These are phyloP conservation scores for Fusarium luffae DNA, from an alignment of 2,329 filamentous ascomycete species.

Conservation along the genomic window DNA sequence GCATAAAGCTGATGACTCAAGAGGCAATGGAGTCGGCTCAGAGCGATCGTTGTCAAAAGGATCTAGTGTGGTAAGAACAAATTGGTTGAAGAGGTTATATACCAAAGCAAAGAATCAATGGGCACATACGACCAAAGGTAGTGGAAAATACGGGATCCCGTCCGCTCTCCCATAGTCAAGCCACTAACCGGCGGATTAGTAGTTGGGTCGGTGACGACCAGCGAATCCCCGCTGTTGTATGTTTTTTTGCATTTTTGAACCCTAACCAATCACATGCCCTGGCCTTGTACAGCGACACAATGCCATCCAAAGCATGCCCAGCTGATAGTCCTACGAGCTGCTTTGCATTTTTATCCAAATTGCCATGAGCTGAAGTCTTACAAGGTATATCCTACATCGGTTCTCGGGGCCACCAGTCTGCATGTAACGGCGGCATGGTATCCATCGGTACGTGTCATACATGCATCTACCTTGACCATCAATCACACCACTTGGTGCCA, in stretches of 20 bases:
- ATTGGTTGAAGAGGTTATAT: neutral
- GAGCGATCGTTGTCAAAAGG: neutral
- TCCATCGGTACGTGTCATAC: neutral
- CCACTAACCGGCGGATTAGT: conserved; percentile 25
- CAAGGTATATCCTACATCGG: neutral
- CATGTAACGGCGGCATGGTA: neutral
- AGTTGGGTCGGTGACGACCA: conserved; percentile 27
- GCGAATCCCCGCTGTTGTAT: conserved; percentile 27
- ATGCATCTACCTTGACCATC: neutral
- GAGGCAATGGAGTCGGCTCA: neutral
- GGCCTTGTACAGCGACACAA: neutral
- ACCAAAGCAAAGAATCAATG: fast-evolving
- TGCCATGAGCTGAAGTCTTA: neutral
- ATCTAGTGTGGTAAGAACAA: too few species aligned
- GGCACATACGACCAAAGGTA: conserved; percentile 17
- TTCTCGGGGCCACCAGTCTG: neutral
- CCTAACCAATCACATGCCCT: neutral
- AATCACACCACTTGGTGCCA: neutral
- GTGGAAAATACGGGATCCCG: conserved; percentile 27
- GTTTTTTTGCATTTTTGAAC: neutral
- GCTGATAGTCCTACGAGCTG: neutral
- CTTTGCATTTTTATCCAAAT: neutral
- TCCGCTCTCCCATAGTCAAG: conserved; percentile 27
- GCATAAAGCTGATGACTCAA: neutral
- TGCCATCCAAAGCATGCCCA: neutral